Percentiles rank a stretch among this genome's conserved stretches.
Evolutionary conservation across 768 basidiomycete species (phyloP).

Genomic region (Clavulina sp.): DNA sequence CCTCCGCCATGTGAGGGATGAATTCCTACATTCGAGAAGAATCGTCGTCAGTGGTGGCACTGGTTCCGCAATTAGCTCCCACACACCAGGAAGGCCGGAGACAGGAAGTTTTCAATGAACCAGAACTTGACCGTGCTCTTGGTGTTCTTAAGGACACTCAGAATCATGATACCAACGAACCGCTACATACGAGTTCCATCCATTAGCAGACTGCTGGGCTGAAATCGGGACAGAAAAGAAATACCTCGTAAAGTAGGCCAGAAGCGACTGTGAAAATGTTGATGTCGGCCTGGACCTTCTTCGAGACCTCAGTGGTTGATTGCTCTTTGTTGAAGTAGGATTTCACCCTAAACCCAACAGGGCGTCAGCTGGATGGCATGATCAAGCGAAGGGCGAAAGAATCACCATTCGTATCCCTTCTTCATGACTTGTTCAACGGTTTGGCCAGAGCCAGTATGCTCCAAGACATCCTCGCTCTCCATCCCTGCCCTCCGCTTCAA

Average conservation of each 20-base stretch:
- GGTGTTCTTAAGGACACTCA: conserved; percentile 89
- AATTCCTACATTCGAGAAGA: conserved; percentile 46
- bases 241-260: conserved; percentile 85
- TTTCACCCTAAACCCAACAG: conserved; percentile 4
- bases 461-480: conserved; percentile 69
- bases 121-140: conserved; percentile 95
- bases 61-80: neutral
- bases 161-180: conserved; percentile 95
- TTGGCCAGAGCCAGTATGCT: conserved; percentile 19
- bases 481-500: conserved; percentile 52
- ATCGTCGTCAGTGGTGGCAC: neutral
- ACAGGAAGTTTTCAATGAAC: conserved; percentile 99
- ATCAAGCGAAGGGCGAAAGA: neutral
- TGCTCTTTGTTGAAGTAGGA: conserved; percentile 4
- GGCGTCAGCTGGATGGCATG: neutral
- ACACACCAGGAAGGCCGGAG: conserved; percentile 82
- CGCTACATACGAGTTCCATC: conserved; percentile 35
- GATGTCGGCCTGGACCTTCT: conserved; percentile 50
- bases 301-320: conserved; percentile 7
- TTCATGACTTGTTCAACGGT: neutral
- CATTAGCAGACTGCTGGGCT: neutral
- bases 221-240: neutral
- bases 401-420: too few species aligned
- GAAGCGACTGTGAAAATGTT: conserved; percentile 99
- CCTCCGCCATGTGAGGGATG: conserved; percentile 78